phyloP scores from a whole-genome alignment of 106 monocot species.

The Platanthera guangdongensis region DNA sequence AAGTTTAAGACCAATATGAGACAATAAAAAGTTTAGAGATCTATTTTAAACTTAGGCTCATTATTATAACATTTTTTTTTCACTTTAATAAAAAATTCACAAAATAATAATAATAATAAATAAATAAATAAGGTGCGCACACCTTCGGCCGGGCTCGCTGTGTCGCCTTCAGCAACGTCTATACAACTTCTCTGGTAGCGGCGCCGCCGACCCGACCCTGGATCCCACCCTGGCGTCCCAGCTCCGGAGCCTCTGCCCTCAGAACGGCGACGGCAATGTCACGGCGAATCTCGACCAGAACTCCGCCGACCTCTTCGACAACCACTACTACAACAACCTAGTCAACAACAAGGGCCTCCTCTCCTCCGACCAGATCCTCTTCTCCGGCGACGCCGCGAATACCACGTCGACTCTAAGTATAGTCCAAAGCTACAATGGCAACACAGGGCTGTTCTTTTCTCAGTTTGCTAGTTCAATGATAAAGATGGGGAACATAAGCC shows the following conservation, averaged over 20 bases:
- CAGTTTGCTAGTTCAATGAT: slow-evolving; percentile 52
- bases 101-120: neutral
- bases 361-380: slow-evolving; percentile 63
- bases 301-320: slow-evolving; percentile 57
- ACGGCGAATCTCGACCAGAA: slow-evolving; percentile 44
- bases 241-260: slow-evolving; percentile 30
- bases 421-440: slow-evolving; percentile 31
- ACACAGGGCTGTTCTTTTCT: slow-evolving; percentile 15
- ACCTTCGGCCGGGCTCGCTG: slow-evolving; percentile 64
- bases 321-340: slow-evolving; percentile 62
- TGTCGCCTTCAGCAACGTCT: slow-evolving; percentile 44
- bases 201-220: slow-evolving; percentile 38
- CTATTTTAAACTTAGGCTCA: too few relatives aligned
- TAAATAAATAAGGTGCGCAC: slow-evolving; percentile 43
- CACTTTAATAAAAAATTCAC: too few relatives aligned
- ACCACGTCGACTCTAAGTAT: slow-evolving; percentile 23
- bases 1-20: too few relatives aligned
- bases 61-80: too few relatives aligned
- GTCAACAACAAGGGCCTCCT: slow-evolving; percentile 41
- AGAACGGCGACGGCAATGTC: slow-evolving; percentile 41
- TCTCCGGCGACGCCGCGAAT: slow-evolving; percentile 35
- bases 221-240: slow-evolving; percentile 27
- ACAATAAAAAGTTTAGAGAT: too few relatives aligned
- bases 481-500: slow-evolving; percentile 62
- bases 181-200: slow-evolving; percentile 41